Evolutionary conservation across 106 monocot species (phyloP).

Genomic region (Dendrobium catenatum): DNA sequence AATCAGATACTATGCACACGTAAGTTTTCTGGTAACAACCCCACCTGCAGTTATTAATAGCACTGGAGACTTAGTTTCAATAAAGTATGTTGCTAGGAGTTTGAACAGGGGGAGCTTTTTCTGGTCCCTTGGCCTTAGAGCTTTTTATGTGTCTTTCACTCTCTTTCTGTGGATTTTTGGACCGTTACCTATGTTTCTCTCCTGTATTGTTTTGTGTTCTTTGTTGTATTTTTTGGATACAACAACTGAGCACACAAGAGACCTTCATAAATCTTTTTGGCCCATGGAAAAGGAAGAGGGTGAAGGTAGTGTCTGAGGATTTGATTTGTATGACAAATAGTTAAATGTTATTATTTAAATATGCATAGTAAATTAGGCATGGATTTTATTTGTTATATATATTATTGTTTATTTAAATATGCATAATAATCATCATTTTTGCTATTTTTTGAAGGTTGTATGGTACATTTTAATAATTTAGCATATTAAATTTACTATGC

Average conservation of each 20-base stretch:
- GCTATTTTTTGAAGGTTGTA: too few relatives aligned
- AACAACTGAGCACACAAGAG: neutral
- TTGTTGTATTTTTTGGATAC: slow-evolving; percentile 61
- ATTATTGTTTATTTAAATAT: too few relatives aligned
- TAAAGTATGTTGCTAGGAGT: slow-evolving; percentile 36
- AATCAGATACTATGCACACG: slow-evolving; percentile 80
- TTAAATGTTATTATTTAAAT: neutral
- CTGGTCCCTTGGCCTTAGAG: slow-evolving; percentile 71
- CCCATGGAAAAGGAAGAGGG: neutral
- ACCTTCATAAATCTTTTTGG: neutral
- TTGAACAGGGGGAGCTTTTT: slow-evolving; percentile 63
- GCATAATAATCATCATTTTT: too few relatives aligned
- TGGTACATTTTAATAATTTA: too few relatives aligned
- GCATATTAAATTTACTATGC: too few relatives aligned
- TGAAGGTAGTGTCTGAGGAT: neutral
- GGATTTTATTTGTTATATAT: too few relatives aligned
- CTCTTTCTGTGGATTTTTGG: slow-evolving; percentile 82
- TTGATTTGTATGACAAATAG: neutral
- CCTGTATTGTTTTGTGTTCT: slow-evolving; percentile 31
- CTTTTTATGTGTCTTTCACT: slow-evolving; percentile 74
- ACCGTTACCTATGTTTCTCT: slow-evolving; percentile 51
- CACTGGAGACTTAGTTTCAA: neutral
- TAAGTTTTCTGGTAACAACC: slow-evolving; percentile 62
- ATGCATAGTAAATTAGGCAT: too few relatives aligned
- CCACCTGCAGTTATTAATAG: slow-evolving; percentile 8